A percentile compares a stretch with the other conserved stretches of the same genome.
Conservation (phyloP, 1,139 yeast genomes). For the Hyphopichia fennica region DNA sequence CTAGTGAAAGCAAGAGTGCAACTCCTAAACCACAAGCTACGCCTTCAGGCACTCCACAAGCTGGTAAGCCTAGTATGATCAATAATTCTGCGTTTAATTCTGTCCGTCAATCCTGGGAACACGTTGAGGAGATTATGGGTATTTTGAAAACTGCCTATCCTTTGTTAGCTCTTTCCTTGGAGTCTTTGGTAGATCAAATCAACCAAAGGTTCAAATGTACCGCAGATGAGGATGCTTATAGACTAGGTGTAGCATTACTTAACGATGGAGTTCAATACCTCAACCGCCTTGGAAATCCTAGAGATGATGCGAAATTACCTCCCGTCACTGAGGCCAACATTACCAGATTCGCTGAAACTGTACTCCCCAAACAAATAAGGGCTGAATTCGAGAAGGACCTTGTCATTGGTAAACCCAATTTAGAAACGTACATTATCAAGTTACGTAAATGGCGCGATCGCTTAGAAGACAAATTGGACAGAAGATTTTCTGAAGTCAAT, state of each 20-base stretch:
- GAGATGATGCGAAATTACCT: constrained; percentile 86
- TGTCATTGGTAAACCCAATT: constrained; percentile 82
- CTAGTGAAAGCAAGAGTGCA: neutral
- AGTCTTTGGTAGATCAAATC: constrained; percentile 93
- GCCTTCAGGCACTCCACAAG: neutral
- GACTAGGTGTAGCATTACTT: constrained; percentile 86
- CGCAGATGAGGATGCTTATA: constrained; percentile 94
- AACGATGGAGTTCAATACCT: constrained; percentile 92
- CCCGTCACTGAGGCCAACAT: constrained; percentile 90
- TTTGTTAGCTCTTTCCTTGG: constrained; percentile 84
- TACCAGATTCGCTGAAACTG: constrained; percentile 88
- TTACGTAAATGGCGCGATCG: constrained; percentile 92
- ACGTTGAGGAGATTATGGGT: constrained; percentile 93
- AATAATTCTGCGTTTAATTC: neutral
- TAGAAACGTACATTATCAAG: constrained; percentile 81
- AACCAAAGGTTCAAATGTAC: constrained; percentile 92
- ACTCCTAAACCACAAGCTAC: neutral
- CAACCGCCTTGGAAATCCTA: constrained; percentile 80
- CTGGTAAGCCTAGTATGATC: neutral
- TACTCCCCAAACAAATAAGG: constrained; percentile 84
- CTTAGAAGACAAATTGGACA: constrained; percentile 85
- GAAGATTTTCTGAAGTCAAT: constrained; percentile 73
- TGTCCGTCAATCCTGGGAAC: constrained; percentile 82
- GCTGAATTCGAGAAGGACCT: constrained; percentile 92
- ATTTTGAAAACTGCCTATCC: constrained; percentile 96